Evolutionary conservation across 257 asterid genomes (phyloP).

Genomic region (Solanum microdontum): DNA sequence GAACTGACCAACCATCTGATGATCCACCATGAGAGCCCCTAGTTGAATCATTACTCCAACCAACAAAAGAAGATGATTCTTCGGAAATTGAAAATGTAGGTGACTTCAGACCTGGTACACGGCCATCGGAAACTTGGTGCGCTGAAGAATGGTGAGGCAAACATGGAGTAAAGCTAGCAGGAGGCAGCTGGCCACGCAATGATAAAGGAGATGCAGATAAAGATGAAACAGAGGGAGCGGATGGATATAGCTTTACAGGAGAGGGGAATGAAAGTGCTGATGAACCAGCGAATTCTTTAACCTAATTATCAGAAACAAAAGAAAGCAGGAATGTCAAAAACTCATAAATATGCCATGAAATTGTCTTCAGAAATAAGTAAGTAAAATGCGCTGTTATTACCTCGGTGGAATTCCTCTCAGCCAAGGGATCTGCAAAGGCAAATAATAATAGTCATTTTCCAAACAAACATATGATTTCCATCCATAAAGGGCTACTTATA

Average conservation of each 20-base stretch:
- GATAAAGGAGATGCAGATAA: slow-evolving; percentile 54
- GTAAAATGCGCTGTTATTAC: slow-evolving; percentile 1
- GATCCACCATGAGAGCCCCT: slow-evolving; percentile 75
- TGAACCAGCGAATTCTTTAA: slow-evolving; percentile 40
- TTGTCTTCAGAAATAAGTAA: not conserved
- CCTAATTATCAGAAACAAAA: slow-evolving; percentile 22
- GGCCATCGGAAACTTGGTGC: slow-evolving; percentile 63
- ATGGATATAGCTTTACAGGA: slow-evolving; percentile 62
- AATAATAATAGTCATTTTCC: not conserved
- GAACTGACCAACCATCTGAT: slow-evolving; percentile 78
- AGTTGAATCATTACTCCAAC: slow-evolving; percentile 64
- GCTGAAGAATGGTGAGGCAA: slow-evolving; percentile 67
- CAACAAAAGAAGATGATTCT: slow-evolving; percentile 44
- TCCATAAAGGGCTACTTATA: not conserved
- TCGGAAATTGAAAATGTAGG: slow-evolving; percentile 71
- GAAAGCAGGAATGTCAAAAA: not conserved
- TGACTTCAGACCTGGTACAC: slow-evolving; percentile 46
- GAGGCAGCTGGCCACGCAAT: slow-evolving; percentile 47
- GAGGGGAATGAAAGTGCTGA: slow-evolving; percentile 48
- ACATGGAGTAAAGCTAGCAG: slow-evolving; percentile 60
- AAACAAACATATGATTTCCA: not conserved
- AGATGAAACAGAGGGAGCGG: slow-evolving; percentile 64
- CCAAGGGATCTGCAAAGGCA: slow-evolving; percentile 20
- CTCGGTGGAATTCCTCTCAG: slow-evolving; percentile 12
- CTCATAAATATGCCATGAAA: not conserved